Conservation (phyloP, 805 yeast species). For the Kuraishia hungarica region DNA sequence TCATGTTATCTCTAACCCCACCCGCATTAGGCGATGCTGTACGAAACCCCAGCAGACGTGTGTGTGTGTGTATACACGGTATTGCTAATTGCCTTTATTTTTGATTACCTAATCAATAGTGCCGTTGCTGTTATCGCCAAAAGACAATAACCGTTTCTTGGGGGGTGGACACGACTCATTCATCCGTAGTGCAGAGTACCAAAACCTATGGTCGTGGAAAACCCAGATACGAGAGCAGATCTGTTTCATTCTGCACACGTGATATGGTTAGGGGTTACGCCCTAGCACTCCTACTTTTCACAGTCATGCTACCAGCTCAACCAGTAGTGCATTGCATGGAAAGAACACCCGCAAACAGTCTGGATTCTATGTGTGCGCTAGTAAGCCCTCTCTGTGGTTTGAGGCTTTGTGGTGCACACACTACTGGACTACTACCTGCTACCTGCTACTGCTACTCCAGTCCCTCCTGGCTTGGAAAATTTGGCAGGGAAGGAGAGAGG, state of each 20-base stretch:
- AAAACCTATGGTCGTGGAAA: not conserved
- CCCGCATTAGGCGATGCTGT: not conserved
- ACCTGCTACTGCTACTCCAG: not conserved
- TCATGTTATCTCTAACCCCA: not conserved
- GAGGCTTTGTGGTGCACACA: not conserved
- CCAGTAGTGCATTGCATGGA: not conserved
- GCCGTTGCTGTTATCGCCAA: not conserved
- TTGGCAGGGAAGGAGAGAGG: not conserved
- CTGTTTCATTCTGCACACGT: not conserved
- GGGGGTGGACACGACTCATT: not conserved
- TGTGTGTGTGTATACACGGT: not conserved
- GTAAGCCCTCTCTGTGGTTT: not conserved
- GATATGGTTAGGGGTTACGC: not conserved
- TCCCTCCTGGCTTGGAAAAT: not conserved
- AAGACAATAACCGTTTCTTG: not conserved
- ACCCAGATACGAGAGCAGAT: not conserved
- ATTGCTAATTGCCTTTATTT: not conserved
- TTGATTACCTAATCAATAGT: not conserved
- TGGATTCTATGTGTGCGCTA: not conserved
- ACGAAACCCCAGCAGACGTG: not conserved
- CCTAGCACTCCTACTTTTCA: not conserved
- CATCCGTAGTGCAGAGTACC: not conserved
- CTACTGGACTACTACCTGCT: not conserved
- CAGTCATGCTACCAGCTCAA: not conserved
- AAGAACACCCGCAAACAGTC: not conserved